A percentile compares a stretch with the other conserved stretches of the same genome.
Conservation (phyloP, 1,284 basidiomycete species). For the Cryptococcus sp. region DNA sequence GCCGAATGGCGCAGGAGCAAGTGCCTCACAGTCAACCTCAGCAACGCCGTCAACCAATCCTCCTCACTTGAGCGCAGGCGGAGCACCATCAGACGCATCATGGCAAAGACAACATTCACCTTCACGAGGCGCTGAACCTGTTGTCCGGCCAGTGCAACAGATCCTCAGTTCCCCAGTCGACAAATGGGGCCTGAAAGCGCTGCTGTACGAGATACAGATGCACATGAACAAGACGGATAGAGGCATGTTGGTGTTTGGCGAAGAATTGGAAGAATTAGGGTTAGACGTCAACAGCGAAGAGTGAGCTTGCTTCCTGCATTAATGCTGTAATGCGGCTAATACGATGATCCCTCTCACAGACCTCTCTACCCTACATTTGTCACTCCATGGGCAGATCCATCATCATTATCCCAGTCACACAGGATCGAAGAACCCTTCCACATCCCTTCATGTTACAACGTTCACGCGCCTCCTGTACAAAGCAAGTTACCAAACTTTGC, state of each 20-base stretch:
- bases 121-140: conserved; percentile 54
- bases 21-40: conserved; percentile 35
- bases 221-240: conserved; percentile 79
- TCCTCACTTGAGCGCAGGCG: conserved; percentile 21
- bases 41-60: conserved; percentile 40
- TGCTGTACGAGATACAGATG: conserved; percentile 83
- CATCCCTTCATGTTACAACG: conserved; percentile 90
- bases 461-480: conserved; percentile 85
- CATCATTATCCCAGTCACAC: conserved; percentile 52
- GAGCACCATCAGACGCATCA: conserved; percentile 31
- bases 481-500: conserved; percentile 85
- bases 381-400: conserved; percentile 94
- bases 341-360: conserved; percentile 54
- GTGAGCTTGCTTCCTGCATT: conserved; percentile 57
- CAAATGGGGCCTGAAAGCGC: conserved; percentile 86
- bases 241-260: conserved; percentile 82
- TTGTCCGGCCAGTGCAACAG: conserved; percentile 91
- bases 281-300: conserved; percentile 83
- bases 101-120: conserved; percentile 36
- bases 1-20: conserved; percentile 29
- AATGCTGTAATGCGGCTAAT: neutral
- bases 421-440: conserved; percentile 62
- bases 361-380: conserved; percentile 92
- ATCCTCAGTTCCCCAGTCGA: conserved; percentile 91
- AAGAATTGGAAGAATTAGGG: conserved; percentile 89